Base-by-base conservation (phyloP, 345 rosid species). In the Cardamine chenopodiifolia region DNA sequence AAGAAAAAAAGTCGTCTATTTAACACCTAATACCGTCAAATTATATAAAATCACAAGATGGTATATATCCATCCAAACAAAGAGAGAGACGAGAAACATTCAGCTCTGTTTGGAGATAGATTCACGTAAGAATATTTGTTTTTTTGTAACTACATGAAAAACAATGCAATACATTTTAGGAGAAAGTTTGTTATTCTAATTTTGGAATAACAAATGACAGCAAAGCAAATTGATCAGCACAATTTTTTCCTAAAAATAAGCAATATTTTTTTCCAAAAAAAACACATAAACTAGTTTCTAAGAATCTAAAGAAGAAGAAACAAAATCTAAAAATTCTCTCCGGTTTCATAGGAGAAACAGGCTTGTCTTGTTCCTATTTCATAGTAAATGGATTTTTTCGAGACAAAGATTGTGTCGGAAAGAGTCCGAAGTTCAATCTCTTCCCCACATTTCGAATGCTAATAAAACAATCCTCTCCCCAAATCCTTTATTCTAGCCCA, bases 371-470 rank as follows among this genome's bases (percentile, higher is more conserved):
- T 77, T 65, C 55, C 76, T 66, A 71, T 56, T 77, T 71, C 39
- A 20, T 9, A 55, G 67, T 67, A 65, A 49, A 65, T 45, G 4
- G 63, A 29, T 55, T 71, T 61, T 63, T 44, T 59, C 34, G 23
- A 48, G 69, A 58, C 73, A 71, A 71, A 57, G 64, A 66, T 72
- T 72, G 64, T 66, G 77, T 42, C 42, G 54, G 45, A 72, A 72
- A 49, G 31, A 66, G 12, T 58, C 81, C 81, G 63, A 78, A 66
- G 58, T 72, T 78, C 44, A 72, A 78, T 78, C 74, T 66, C 73
- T 72, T 78, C 78, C 81, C 54, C 65, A 78, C 78, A 66, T 66
- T 72, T 37, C 26, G 32, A 72, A 52, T 78, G 68, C 73, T 66
- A 60, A 66, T 72, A 72, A 78, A 72, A 72, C 73, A 49, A 72